Percentiles rank a stretch among this genome's conserved stretches.
These are phyloP conservation scores for Pseudonitzschia multistriata DNA, from an alignment of 108 stramenopile genomes.

Conservation along the genomic window DNA sequence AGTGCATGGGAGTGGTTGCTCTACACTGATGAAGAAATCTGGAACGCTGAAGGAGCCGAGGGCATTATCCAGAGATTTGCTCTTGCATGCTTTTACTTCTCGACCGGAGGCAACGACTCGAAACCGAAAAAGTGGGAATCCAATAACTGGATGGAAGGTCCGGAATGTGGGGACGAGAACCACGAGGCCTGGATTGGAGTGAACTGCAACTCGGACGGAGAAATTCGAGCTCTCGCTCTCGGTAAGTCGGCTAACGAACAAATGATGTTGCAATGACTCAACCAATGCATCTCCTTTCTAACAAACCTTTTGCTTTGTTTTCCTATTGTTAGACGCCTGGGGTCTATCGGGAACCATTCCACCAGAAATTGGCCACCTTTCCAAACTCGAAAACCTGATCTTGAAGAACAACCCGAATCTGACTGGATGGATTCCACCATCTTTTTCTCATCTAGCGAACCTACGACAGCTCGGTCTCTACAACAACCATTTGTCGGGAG, in stretches of 20 bases:
- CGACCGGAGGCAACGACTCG: slow-evolving; percentile 34
- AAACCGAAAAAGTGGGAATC: slow-evolving; percentile 10
- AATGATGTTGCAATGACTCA: no score
- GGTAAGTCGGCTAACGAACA: slow-evolving; percentile 33
- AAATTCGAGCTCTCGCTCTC: slow-evolving; percentile 54
- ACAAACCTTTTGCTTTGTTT: background rate
- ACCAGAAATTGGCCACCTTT: slow-evolving; percentile 41
- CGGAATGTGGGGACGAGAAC: slow-evolving; percentile 55
- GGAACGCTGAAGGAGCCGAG: slow-evolving; percentile 17
- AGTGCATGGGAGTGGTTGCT: slow-evolving; percentile 59
- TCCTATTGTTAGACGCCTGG: slow-evolving; percentile 34
- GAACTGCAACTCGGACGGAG: slow-evolving; percentile 47
- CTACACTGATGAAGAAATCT: slow-evolving; percentile 18
- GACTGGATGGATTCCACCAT: slow-evolving; percentile 50
- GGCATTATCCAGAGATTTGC: slow-evolving; percentile 65
- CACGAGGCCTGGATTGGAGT: slow-evolving; percentile 47
- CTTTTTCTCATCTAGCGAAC: slow-evolving; percentile 38
- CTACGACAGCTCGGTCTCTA: slow-evolving; percentile 65
- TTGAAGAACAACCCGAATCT: slow-evolving; percentile 62
- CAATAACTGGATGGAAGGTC: slow-evolving; percentile 63
- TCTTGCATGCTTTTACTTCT: slow-evolving; percentile 63
- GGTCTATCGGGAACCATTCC: slow-evolving; percentile 47
- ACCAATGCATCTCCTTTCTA: background rate
- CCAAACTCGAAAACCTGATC: slow-evolving; percentile 52
- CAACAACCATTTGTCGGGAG: slow-evolving; percentile 54